Evolutionary conservation across 352 stramenopile genomes (phyloP), one percentile per base, ranked within the genome.

Genomic region (Globisporangium emineosum): DNA sequence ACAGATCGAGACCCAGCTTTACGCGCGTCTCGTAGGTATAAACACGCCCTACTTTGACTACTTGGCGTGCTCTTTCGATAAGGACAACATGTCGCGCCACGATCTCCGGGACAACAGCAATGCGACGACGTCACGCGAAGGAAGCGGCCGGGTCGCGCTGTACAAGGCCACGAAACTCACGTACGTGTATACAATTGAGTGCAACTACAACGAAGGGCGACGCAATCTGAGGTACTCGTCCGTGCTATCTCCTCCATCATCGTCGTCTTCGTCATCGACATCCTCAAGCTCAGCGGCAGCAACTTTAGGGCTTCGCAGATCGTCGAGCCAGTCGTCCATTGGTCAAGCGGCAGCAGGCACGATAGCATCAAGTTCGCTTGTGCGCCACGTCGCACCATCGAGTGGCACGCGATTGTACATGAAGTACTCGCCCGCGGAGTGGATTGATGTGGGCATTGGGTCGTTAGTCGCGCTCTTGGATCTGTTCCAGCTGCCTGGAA

Each of bases 161-260:
- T 92, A 83, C 62, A 75, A 67, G 19, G 78, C 78, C n/a, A 94
- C 86, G 3, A 79, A 77, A 27, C 69, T 88, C n/a, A 79, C 69
- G 37, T 83, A 87, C 63, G 86, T 93, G 50, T 98, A 97, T 74
- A 98, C 91, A 10, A 81, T 98, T 40, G 91, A 98, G 71, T 97
- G 90, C 72, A 97, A 97, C 70, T 98, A 97, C 78, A 96, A 97
- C 68, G 86, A 80, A 70, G 86, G 83, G 0, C 71, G 78, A 13
- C 76, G 70, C 23, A 73, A 73, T 66, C 61, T 78, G 32, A 72
- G 72, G 40, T 62, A 61, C 12, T 76, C 68, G 1, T 68, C 67
- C 37, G 55, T 69, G 42, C 60, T 25, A 8, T 59, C 60, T 27
- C 45, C 32, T 49, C 21, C 54, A 1, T 51, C 56, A 47, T 15